A percentile compares a stretch with the other conserved stretches of the same genome.
Evolutionary conservation across 176 grass and related monocot genomes (phyloP).

Genomic region (Pontederia paniculata): DNA sequence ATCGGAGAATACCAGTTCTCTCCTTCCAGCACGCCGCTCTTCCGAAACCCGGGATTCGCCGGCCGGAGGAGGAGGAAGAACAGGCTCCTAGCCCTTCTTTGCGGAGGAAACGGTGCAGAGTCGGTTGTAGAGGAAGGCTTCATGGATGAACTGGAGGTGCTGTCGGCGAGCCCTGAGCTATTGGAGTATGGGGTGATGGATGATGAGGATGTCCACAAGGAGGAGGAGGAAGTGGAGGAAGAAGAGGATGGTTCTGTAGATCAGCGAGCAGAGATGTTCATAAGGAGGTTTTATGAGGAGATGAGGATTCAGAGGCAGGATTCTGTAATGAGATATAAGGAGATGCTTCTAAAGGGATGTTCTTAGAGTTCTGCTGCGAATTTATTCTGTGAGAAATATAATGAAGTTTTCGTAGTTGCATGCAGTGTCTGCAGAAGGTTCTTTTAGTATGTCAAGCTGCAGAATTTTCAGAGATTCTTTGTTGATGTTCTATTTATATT

Average conservation of each 20-base stretch:
- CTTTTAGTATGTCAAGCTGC: too few relatives aligned
- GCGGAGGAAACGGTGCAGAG: slow-evolving; percentile 24
- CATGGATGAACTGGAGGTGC: slow-evolving; percentile 10
- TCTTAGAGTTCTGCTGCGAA: too few relatives aligned
- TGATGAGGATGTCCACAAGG: not conserved
- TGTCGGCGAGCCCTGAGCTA: slow-evolving; percentile 7
- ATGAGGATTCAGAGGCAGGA: slow-evolving; percentile 61
- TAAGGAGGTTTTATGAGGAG: slow-evolving; percentile 78
- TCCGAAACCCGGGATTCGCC: slow-evolving; percentile 11
- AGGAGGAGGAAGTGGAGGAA: slow-evolving; percentile 9
- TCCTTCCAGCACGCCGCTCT: slow-evolving; percentile 49
- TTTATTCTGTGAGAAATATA: too few relatives aligned
- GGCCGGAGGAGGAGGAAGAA: slow-evolving; percentile 18
- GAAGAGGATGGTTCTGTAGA: slow-evolving; percentile 46
- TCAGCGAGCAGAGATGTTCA: slow-evolving; percentile 68
- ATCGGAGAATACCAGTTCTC: slow-evolving; percentile 89
- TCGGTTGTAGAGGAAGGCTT: slow-evolving; percentile 23
- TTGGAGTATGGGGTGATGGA: not conserved
- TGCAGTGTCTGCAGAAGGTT: too few relatives aligned
- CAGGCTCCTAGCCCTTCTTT: slow-evolving; percentile 32
- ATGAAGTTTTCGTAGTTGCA: too few relatives aligned
- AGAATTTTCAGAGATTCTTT: too few relatives aligned
- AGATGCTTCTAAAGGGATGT: too few relatives aligned
- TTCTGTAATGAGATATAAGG: slow-evolving; percentile 12
- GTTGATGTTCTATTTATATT: too few relatives aligned